Conservation (phyloP, 768 basidiomycete genomes). For the Saitozyma podzolica region DNA sequence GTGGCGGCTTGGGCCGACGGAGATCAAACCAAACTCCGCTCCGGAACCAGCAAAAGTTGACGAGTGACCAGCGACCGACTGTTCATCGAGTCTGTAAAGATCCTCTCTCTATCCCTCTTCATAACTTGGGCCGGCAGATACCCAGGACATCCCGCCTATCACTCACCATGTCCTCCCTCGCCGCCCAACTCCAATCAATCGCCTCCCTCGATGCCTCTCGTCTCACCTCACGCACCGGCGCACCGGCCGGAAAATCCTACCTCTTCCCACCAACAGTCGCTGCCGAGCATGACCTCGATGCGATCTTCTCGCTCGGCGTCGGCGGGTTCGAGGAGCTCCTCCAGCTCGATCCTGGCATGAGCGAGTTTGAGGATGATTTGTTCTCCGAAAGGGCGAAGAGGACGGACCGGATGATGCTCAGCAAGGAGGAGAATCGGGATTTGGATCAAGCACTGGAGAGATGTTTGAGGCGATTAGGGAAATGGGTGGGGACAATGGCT, state of each 20-base stretch:
- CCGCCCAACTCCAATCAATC: constrained; percentile 73
- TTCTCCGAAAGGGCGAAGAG: constrained; percentile 77
- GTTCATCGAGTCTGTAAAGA: too few relatives aligned
- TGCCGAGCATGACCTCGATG: constrained; percentile 80
- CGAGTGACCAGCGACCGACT: too few relatives aligned
- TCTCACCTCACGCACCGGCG: constrained; percentile 63
- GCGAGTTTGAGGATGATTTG: constrained; percentile 65
- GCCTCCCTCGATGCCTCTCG: constrained; percentile 76
- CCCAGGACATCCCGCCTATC: too few relatives aligned
- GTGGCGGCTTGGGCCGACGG: too few relatives aligned
- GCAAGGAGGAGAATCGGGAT: constrained; percentile 63
- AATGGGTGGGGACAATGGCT: constrained; percentile 76
- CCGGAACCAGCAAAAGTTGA: too few relatives aligned
- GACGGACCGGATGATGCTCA: constrained; percentile 75
- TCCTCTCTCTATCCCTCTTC: too few relatives aligned
- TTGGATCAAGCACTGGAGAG: constrained; percentile 65
- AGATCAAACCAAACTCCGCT: too few relatives aligned
- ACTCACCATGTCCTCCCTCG: constrained; percentile 61
- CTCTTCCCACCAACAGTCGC: constrained; percentile 82
- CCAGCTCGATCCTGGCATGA: constrained; percentile 63
- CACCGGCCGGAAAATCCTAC: constrained; percentile 68
- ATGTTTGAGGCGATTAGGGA: constrained; percentile 71
- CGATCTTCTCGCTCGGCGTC: constrained; percentile 74
- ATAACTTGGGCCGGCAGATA: too few relatives aligned
- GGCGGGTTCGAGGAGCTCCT: constrained; percentile 76